Evolutionary conservation across 2,329 filamentous ascomycete genomes (phyloP), one percentile per base, ranked within the genome.

Genomic region (Celoporthe dispersa): DNA sequence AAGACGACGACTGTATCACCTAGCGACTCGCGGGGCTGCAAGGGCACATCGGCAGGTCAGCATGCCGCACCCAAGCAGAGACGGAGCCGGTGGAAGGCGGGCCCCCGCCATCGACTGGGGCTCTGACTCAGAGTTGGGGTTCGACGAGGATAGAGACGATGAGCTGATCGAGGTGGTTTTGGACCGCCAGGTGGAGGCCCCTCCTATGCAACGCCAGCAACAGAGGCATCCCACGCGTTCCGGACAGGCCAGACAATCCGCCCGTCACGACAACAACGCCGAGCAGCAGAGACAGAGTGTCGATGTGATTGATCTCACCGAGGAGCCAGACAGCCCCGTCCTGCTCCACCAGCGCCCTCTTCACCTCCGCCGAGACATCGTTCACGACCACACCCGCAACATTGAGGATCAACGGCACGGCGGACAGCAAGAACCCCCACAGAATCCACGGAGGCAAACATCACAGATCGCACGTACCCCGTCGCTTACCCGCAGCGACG

Each of bases 261-360:
- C n/a, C 9, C 48, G 59, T 35, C 35, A 57, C 41, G 4, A 64
- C 57, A 48, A 66, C 57, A 16, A 33, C 39, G 62, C 28, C n/a
- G n/a, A 19, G 41, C 51, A 61, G 28, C 55, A 51, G 16, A 41
- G 41, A 7, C 22, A 7, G 33, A 57, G 19, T 4, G 67, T 78
- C 7, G 73, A 79, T 25, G 77, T 86, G 19, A 87, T 87, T 59
- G 85, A 87, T 69, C 76, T 87, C 63, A 87, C 85, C 0, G 80
- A 79, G 12, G 85, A 86, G 72, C 83, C 84, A 0, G 84, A 86
- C 74, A 85, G 83, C 25, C 82, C 83, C 37, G 72, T 73, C 2
- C 55, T 66, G 22, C 59, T 63, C 6, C 68, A 67, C 12, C 65
- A 66, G 37, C 65, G 51, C 6, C 70, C 68, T 16, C 28, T 66